These are phyloP conservation scores for Artomyces pyxidatus DNA, from an alignment of 768 basidiomycete species.

Conservation along the genomic window DNA sequence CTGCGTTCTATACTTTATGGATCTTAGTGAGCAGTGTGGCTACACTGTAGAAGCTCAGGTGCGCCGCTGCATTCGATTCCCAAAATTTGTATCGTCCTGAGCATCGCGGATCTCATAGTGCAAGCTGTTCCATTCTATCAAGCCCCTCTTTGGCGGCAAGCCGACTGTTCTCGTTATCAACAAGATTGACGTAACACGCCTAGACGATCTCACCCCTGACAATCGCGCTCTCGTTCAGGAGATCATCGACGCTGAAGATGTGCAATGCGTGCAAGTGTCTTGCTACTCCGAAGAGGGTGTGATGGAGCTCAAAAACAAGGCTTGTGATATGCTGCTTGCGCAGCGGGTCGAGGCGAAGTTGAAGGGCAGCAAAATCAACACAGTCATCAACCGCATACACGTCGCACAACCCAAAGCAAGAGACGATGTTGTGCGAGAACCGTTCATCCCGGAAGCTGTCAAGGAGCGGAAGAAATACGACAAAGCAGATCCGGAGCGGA, in stretches of 20 bases:
- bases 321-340: constrained; percentile 92
- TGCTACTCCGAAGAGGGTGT: constrained; percentile 97
- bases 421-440: constrained; percentile 80
- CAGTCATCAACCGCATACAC: constrained; percentile 90
- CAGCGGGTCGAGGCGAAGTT: constrained; percentile 93
- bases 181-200: constrained; percentile 90
- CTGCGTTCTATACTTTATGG: constrained; percentile 97
- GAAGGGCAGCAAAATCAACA: constrained; percentile 88
- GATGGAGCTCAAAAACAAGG: constrained; percentile 91
- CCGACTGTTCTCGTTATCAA: constrained; percentile 93
- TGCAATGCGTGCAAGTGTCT: constrained; percentile 77
- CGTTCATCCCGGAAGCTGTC: constrained; percentile 85
- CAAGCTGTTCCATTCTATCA: constrained; percentile 98
- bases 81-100: neutral
- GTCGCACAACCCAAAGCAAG: constrained; percentile 87
- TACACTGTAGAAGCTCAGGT: constrained; percentile 96
- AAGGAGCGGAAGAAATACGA: constrained; percentile 77
- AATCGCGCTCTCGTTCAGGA: constrained; percentile 77
- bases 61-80: constrained; percentile 17
- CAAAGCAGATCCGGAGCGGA: constrained; percentile 75
- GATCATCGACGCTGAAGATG: constrained; percentile 68
- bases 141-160: constrained; percentile 91
- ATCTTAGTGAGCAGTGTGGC: constrained; percentile 96
- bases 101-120: constrained; percentile 46
- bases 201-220: constrained; percentile 75